Evolutionary conservation across 768 basidiomycete species (phyloP), one percentile per base, ranked within the genome.

Genomic region (Rhodotorula diobovata): DNA sequence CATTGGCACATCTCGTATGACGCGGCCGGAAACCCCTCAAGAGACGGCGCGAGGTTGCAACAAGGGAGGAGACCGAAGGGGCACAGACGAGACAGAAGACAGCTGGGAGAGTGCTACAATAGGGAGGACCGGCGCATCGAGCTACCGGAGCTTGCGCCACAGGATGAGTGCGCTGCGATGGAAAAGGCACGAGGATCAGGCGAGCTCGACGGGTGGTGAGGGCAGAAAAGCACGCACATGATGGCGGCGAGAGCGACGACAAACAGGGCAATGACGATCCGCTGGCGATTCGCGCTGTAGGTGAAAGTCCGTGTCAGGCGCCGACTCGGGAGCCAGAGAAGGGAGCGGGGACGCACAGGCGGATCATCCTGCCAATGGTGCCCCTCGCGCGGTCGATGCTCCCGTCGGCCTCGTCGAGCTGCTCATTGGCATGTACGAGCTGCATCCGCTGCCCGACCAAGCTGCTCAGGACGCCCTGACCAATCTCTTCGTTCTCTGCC

Each of bases 401-500:
- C 21, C 76, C 76, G 65, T 82, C 82, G 23, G 82, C 80, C 74
- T 81, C 80, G 9, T 74, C 73, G 39, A 82, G 78, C 78, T 79
- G 59, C 61, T 72, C 74, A 32, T 66, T 70, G 54, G 74, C 63
- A 55, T 81, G 78, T 72, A 79, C 78, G 61, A 83, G 79, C 76
- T 81, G 81, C 58, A 80, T 80, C 55, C 82, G 63, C 76, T 83
- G 82, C 9, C 81, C 80, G 45, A 80, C 70, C 23, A 83, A 67
- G 67, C 80, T 80, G 56, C 79, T 68, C 59, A 83, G 61, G 34
- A 82, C 80, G 41, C 79, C 80, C 32, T 80, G 80, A 0, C 82
- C 82, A 25, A 83, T 79, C 75, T 81, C 80, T 61, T 83, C 82
- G 15, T 80, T 81, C 77, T 83, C 82, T 43, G 81, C 69, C 14